phyloP scores from a whole-genome alignment of 768 basidiomycete genomes.

The Tricholoma hemisulphureum region DNA sequence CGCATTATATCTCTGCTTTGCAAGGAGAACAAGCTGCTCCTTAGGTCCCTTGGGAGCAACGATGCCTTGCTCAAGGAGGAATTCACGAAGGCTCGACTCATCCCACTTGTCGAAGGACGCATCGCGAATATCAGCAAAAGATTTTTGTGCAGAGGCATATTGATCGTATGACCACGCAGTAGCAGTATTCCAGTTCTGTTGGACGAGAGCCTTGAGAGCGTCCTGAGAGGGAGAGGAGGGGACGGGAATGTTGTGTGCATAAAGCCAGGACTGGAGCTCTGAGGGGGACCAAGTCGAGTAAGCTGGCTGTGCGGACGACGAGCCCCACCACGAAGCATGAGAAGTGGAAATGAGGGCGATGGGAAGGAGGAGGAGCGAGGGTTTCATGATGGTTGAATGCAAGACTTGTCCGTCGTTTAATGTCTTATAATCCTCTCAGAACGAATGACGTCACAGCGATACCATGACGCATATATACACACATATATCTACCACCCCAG shows the following conservation, averaged over 20 bases:
- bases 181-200: slow-evolving; percentile 58
- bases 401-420: background rate
- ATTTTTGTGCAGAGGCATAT: slow-evolving; percentile 59
- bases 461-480: background rate
- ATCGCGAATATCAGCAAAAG: slow-evolving; percentile 58
- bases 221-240: slow-evolving; percentile 45
- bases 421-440: background rate
- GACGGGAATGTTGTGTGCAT: slow-evolving; percentile 58
- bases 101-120: slow-evolving; percentile 78
- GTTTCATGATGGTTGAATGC: slow-evolving; percentile 23
- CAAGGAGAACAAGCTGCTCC: slow-evolving; percentile 78
- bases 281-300: slow-evolving; percentile 59
- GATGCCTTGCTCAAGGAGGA: slow-evolving; percentile 83
- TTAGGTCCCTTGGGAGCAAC: slow-evolving; percentile 75
- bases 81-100: slow-evolving; percentile 77
- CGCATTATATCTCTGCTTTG: slow-evolving; percentile 64
- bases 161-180: slow-evolving; percentile 62
- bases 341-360: slow-evolving; percentile 30
- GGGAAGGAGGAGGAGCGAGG: slow-evolving; percentile 28
- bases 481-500: slow-evolving; percentile 39
- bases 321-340: slow-evolving; percentile 55
- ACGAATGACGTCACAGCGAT: too few relatives aligned
- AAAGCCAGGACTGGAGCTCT: slow-evolving; percentile 68
- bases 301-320: slow-evolving; percentile 32
- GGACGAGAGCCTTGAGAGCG: slow-evolving; percentile 48